Base-by-base conservation (phyloP, 768 basidiomycete species). In the Lactarius quietus region DNA sequence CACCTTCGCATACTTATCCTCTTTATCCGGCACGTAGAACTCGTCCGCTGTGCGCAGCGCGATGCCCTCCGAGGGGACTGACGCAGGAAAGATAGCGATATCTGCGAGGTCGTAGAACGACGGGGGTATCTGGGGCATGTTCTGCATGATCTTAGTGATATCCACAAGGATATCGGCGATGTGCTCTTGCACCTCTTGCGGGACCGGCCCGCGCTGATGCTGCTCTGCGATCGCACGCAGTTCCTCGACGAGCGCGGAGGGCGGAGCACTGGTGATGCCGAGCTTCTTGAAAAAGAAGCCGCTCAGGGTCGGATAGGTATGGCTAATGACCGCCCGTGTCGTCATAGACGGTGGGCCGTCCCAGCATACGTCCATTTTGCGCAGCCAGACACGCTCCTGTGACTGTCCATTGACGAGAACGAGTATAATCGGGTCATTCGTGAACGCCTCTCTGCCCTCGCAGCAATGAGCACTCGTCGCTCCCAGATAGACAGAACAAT, bases 1-100 rank as follows among this genome's bases (percentile, higher is more conserved):
- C 51, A 62, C 53, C 7, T 64, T 43, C 3, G 63, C 65, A 29
- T 65, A 65, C 41, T 61, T 68, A 8, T 68, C 60, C 29, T 35
- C 35, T 58, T 51, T 61, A 28, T 74, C 73, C 3, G 72, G 72
- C 6, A 71, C 31, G 56, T 72, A 74, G 58, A 74, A 70, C 10
- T 36, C 56, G 12, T 71, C 60, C 7, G 39, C 57, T 12, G 53
- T 28, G 12, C 57, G 57, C n/a, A 65, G 36, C 3, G 45, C 54
- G 33, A 59, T 29, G 28, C 69, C 57, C 61, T 54, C 57, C 2
- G 3, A 3, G 14, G 61, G 57, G 17, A 58, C 55, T 1, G 39
- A 45, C 6, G 41, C 68, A 6, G 70, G 70, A 38, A 71, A 71
- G 3, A 62, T 55, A n/a, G n/a, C 6, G 68, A 23, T 6, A 57